Evolutionary conservation across 257 asterid genomes (phyloP).

Genomic region (Salvia hispanica): DNA sequence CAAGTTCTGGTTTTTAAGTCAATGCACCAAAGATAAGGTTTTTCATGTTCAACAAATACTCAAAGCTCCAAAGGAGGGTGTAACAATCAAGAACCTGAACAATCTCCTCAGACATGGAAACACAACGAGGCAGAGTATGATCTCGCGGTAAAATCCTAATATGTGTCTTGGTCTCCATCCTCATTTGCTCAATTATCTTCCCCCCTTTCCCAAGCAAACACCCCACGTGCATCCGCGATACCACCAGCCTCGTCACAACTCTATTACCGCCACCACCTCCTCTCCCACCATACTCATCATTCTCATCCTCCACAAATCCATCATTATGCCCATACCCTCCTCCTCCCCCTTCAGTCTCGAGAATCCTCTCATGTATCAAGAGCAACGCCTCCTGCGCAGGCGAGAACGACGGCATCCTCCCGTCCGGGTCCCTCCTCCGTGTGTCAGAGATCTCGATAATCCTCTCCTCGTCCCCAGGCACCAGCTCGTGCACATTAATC

Average conservation of each 20-base stretch:
- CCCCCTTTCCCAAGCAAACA: conserved; percentile 95
- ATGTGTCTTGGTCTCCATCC: conserved; percentile 86
- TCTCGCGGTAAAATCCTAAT: conserved; percentile 88
- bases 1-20: conserved; percentile 22
- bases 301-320: conserved; percentile 51
- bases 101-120: conserved; percentile 90
- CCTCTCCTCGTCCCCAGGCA: conserved; percentile 89
- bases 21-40: background rate
- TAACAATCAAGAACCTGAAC: conserved; percentile 72
- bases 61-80: conserved; percentile 38
- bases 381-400: conserved; percentile 94
- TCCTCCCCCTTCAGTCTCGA: conserved; percentile 62
- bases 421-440: conserved; percentile 75
- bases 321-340: conserved; percentile 47
- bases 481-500: conserved; percentile 84
- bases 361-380: conserved; percentile 81
- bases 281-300: conserved; percentile 52
- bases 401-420: conserved; percentile 65
- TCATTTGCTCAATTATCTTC: conserved; percentile 94
- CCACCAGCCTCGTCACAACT: conserved; percentile 87
- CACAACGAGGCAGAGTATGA: conserved; percentile 78
- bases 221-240: conserved; percentile 83
- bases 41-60: conserved; percentile 35
- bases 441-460: conserved; percentile 88
- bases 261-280: conserved; percentile 40